Base-by-base conservation (phyloP, 345 rosid species). In the Ailanthus altissimus region DNA sequence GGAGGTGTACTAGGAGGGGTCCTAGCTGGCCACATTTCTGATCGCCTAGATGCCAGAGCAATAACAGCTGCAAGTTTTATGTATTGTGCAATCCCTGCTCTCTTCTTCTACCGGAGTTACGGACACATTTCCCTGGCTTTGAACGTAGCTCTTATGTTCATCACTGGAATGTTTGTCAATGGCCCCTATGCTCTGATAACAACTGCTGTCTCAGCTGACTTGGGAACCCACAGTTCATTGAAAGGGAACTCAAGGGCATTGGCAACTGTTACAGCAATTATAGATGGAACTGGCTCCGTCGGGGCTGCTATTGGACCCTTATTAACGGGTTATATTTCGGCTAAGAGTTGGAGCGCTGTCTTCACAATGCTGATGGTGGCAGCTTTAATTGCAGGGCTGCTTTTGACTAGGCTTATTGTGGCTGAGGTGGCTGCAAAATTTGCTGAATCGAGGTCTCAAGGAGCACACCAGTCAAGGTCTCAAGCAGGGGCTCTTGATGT, bases 291-390 rank as follows among this genome's bases (percentile, higher is more conserved):
- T 0, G 99, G 99, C 70, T 96, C 99, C 0, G 88, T 96, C 4
- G 99, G 99, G 58, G 99, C 99, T 3, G 98, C 99, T 36, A 82
- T 96, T 40, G 99, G 98, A n/a, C 99, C 99, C 7, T 45, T 96
- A 25, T 49, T 96, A 60, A 92, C 99, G 0, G 98, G 99, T 42
- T 96, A 93, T 72, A 92, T 96, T 47, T 96, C 98, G 4, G 83
- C 93, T 2, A 83, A 74, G 83, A 93, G 99, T 83, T 96, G 99
- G 99, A 86, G 73, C 5, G 89, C 90, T 12, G 99, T 96, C 78
- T 96, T 93, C 81, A 81, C 93, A 1, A 93, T 96, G 98, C 84
- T 96, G 76, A 96, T 96, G 98, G 94, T 75, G 16, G 89, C 99
- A 74, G 97, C 98, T 70, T 75, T 96, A 14, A 77, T 92, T 8